phyloP scores from a whole-genome alignment of 2,329 filamentous ascomycete genomes.

The Leptographium lundbergii region DNA sequence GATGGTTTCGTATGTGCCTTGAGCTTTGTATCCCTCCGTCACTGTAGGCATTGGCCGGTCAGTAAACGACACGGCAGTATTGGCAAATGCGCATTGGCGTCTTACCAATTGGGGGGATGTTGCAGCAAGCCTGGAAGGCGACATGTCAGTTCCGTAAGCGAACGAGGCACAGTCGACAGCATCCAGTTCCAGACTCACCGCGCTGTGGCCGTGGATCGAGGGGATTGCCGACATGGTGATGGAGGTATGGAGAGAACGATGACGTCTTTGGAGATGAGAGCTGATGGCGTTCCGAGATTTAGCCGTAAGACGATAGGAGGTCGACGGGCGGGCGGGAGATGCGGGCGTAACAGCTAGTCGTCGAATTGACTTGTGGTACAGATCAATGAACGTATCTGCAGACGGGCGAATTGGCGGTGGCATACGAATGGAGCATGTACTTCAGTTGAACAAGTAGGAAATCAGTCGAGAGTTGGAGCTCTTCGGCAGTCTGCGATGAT shows the following conservation, averaged over 20 bases:
- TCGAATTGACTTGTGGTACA: background rate
- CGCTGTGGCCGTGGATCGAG: slow-evolving; percentile 24
- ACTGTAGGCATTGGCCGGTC: slow-evolving; percentile 12
- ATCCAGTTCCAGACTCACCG: slow-evolving; percentile 9
- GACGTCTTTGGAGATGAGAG: background rate
- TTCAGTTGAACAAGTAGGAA: background rate
- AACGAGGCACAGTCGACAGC: background rate
- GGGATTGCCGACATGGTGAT: slow-evolving; percentile 22
- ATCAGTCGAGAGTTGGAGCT: background rate
- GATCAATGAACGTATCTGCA: background rate
- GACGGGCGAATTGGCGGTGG: background rate
- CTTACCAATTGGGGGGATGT: slow-evolving; percentile 28
- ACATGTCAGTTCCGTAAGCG: background rate
- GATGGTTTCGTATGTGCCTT: slow-evolving; percentile 32
- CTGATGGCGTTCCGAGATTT: background rate
- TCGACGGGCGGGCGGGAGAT: background rate
- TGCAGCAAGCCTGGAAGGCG: slow-evolving; percentile 23
- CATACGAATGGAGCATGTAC: background rate
- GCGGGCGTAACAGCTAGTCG: background rate
- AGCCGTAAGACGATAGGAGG: background rate
- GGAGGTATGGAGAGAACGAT: background rate
- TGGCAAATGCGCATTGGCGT: background rate
- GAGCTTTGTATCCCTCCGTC: slow-evolving; percentile 27
- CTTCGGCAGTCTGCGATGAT: background rate
- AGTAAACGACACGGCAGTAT: background rate